phyloP scores from a whole-genome alignment of 345 rosid genomes.

The Lumnitzera racemosa region DNA sequence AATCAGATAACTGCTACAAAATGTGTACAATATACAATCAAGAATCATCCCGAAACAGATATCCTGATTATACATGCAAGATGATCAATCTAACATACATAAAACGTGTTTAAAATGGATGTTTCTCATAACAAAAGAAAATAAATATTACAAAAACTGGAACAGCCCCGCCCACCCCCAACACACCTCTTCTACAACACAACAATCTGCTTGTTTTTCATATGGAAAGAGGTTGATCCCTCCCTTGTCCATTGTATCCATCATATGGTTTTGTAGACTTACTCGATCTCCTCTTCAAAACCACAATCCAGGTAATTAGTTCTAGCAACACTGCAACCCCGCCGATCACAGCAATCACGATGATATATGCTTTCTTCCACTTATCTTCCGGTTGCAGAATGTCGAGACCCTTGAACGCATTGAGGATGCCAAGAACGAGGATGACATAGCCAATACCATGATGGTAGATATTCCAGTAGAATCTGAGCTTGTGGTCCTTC shows the following conservation, averaged over 20 bases:
- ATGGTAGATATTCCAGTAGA: conserved; percentile 82
- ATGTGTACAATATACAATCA: too few species aligned
- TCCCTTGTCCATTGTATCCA: conserved; percentile 31
- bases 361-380: conserved; percentile 50
- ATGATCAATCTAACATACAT: too few species aligned
- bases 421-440: conserved; percentile 49
- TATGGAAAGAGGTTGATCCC: conserved; percentile 20
- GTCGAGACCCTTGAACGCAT: conserved; percentile 63
- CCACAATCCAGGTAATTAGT: conserved; percentile 59
- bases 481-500: conserved; percentile 72
- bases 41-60: too few species aligned
- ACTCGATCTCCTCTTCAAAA: conserved; percentile 47
- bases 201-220: conserved; percentile 1
- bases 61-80: too few species aligned
- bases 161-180: neutral
- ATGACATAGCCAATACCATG: conserved; percentile 61
- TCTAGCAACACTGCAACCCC: conserved; percentile 58
- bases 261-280: conserved; percentile 47
- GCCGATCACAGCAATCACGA: conserved; percentile 36
- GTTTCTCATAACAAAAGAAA: too few species aligned
- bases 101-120: too few species aligned
- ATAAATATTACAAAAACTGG: neutral
- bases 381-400: conserved; percentile 51
- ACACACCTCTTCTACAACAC: neutral
- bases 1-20: too few species aligned